Percentiles rank a stretch among this genome's conserved stretches.
These are phyloP conservation scores for Alternaria rosae DNA, from an alignment of 2,329 filamentous ascomycete species.

Conservation along the genomic window DNA sequence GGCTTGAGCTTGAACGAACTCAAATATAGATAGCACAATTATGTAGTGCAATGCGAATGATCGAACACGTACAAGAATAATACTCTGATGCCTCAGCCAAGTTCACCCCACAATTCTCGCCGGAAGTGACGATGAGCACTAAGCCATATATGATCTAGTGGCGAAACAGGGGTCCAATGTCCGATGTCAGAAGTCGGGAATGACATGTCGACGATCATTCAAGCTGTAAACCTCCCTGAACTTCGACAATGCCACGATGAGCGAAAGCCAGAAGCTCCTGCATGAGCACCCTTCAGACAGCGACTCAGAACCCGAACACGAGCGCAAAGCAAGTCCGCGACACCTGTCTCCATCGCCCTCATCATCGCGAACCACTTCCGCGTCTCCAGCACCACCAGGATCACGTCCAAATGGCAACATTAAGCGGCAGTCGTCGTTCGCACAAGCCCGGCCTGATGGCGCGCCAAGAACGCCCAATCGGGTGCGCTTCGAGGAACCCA, in stretches of 20 bases:
- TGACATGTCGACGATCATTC: slow-evolving; percentile 8
- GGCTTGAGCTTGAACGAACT: background rate
- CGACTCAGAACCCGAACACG: slow-evolving; percentile 37
- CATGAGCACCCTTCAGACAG: slow-evolving; percentile 43
- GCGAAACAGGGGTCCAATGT: slow-evolving; percentile 17
- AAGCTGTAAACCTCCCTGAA: background rate
- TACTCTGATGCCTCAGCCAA: background rate
- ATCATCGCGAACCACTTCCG: slow-evolving; percentile 38
- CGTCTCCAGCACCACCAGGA: slow-evolving; percentile 38
- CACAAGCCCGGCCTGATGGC: slow-evolving; percentile 55
- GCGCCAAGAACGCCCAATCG: slow-evolving; percentile 72
- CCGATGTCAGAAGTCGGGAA: slow-evolving; percentile 11
- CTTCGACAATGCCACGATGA: slow-evolving; percentile 48
- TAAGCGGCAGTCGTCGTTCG: slow-evolving; percentile 55
- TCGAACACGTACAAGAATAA: background rate
- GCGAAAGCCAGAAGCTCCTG: slow-evolving; percentile 50
- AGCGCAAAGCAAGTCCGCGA: slow-evolving; percentile 22
- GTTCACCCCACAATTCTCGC: background rate
- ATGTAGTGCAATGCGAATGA: background rate
- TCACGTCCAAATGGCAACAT: slow-evolving; percentile 35
- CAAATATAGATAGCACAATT: background rate
- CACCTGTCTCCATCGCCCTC: slow-evolving; percentile 38
- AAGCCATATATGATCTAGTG: slow-evolving; percentile 4
- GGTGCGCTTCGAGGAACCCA: slow-evolving; percentile 71
- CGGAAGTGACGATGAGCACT: background rate